These are phyloP conservation scores for Aureobasidium zeae DNA, from an alignment of 2,329 filamentous ascomycete genomes.

Conservation along the genomic window DNA sequence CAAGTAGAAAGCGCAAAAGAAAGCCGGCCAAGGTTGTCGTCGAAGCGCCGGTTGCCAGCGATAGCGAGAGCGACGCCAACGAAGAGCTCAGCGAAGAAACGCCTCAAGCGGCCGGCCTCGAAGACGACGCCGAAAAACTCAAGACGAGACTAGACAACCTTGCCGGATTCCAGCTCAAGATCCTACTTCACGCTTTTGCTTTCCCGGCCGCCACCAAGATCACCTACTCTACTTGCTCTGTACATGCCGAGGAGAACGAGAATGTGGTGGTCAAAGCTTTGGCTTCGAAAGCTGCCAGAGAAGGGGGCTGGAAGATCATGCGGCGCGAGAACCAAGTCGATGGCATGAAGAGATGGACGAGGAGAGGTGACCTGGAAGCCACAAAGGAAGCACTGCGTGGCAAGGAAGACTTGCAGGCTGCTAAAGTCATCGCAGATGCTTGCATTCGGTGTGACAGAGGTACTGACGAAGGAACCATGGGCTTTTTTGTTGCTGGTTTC, in stretches of 20 bases:
- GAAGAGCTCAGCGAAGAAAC: constrained; percentile 26
- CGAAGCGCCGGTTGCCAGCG: constrained; percentile 4
- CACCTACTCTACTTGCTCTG: constrained; percentile 89
- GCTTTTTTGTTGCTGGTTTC: constrained; percentile 91
- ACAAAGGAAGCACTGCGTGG: constrained; percentile 29
- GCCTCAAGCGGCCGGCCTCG: constrained; percentile 22
- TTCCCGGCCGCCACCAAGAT: constrained; percentile 69
- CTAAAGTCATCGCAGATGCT: constrained; percentile 21
- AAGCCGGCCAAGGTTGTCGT: constrained; percentile 1
- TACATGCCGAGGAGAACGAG: constrained; percentile 84
- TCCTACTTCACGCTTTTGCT: constrained; percentile 73
- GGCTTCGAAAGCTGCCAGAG: constrained; percentile 53
- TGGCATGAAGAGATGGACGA: constrained; percentile 67
- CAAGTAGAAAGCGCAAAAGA: constrained; percentile 27
- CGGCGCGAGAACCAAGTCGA: constrained; percentile 61
- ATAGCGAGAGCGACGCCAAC: constrained; percentile 11
- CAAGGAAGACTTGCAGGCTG: constrained; percentile 25
- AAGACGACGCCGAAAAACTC: constrained; percentile 46
- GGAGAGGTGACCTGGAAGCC: constrained; percentile 36
- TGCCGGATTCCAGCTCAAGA: constrained; percentile 68
- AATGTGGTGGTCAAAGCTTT: constrained; percentile 67
- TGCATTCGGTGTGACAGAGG: constrained; percentile 24
- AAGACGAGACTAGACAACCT: constrained; percentile 60
- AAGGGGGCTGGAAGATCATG: constrained; percentile 69
- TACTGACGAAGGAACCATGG: constrained; percentile 59